These are phyloP conservation scores for Polyplosphaeria fusca DNA, from an alignment of 495 filamentous ascomycete genomes.

Conservation along the genomic window DNA sequence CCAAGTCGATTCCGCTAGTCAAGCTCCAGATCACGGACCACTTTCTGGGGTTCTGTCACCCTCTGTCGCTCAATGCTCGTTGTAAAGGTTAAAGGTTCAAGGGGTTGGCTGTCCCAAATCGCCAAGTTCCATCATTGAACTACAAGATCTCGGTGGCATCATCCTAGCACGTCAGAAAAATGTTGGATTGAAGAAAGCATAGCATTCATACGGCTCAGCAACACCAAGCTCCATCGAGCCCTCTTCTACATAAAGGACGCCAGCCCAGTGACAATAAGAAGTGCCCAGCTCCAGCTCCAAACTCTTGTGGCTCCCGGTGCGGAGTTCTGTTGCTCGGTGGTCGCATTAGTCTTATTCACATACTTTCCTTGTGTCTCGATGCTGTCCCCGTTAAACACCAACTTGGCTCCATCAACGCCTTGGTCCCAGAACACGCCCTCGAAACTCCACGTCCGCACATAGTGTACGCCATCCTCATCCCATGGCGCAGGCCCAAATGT, in stretches of 20 bases:
- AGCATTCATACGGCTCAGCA: no score
- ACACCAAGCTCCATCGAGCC: neutral
- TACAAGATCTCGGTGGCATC: no score
- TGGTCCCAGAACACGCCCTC: neutral
- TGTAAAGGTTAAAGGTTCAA: no score
- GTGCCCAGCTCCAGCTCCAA: neutral
- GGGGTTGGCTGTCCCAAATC: no score
- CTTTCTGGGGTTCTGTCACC: no score
- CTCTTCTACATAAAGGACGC: neutral
- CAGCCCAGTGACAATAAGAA: neutral
- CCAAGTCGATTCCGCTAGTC: no score
- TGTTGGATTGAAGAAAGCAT: no score
- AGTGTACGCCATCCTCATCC: neutral
- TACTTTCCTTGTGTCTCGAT: neutral
- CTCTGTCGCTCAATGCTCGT: no score
- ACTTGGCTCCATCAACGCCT: conserved; percentile 3
- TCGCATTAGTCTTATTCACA: neutral
- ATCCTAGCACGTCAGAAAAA: no score
- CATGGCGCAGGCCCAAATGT: neutral
- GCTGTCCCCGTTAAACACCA: neutral
- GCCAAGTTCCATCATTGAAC: no score
- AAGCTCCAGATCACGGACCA: no score
- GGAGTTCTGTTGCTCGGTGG: neutral
- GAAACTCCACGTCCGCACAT: neutral
- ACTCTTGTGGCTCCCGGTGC: neutral